A percentile compares a stretch with the other conserved stretches of the same genome.
These are phyloP conservation scores for Auxenochlorella protothecoides DNA, from an alignment of 139 green algal species.

Conservation along the genomic window DNA sequence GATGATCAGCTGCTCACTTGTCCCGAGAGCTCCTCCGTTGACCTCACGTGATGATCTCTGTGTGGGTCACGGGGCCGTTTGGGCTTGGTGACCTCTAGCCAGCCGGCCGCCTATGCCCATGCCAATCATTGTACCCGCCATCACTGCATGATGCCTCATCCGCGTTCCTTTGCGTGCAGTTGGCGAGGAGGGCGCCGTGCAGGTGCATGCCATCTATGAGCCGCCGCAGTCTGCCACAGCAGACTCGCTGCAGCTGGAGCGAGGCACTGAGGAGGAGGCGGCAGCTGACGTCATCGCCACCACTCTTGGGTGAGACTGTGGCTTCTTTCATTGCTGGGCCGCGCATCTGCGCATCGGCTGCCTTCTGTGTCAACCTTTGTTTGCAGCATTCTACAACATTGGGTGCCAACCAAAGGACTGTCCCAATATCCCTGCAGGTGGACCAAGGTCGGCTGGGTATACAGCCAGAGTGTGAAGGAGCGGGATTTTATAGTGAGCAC, in stretches of 20 bases:
- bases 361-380: background rate
- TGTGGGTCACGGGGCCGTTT: too few species aligned
- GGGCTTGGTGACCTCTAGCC: too few species aligned
- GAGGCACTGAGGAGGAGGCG: constrained; percentile 45
- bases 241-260: constrained; percentile 42
- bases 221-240: constrained; percentile 69
- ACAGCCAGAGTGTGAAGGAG: constrained; percentile 66
- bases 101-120: too few species aligned
- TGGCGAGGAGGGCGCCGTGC: constrained; percentile 56
- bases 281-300: constrained; percentile 53
- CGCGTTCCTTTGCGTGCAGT: constrained; percentile 13
- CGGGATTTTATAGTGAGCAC: constrained; percentile 77
- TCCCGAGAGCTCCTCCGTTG: background rate
- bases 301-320: constrained; percentile 33
- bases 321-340: background rate
- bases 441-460: constrained; percentile 82
- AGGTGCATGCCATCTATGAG: constrained; percentile 82
- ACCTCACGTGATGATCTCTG: background rate
- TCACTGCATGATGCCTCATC: too few species aligned
- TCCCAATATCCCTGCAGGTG: constrained; percentile 13
- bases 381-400: too few species aligned
- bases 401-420: too few species aligned
- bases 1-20: background rate
- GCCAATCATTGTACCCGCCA: too few species aligned
- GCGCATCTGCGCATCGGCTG: background rate